Conservation (phyloP, 176 grass and related monocot species). For the Hyparrhenia diplandra region DNA sequence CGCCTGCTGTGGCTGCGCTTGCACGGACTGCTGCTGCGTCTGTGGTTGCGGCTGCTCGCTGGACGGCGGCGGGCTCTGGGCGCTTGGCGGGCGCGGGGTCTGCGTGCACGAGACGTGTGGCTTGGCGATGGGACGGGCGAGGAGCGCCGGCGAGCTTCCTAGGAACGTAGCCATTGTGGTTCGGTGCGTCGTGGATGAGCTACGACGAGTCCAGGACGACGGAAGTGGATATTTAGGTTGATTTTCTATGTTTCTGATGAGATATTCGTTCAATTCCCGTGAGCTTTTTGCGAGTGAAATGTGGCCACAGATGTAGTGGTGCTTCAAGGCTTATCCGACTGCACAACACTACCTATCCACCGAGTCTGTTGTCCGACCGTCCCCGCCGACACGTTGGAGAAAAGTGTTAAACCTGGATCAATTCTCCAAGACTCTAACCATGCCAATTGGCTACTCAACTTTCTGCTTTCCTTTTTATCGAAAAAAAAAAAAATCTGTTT, state of each 20-base stretch:
- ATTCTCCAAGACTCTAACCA: too few relatives aligned
- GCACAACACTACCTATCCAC: background rate
- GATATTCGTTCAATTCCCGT: background rate
- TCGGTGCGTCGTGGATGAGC: background rate
- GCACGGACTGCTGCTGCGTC: conserved; percentile 37
- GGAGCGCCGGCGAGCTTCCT: conserved; percentile 58
- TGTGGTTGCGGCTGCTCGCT: conserved; percentile 9
- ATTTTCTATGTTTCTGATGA: background rate
- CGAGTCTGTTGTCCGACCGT: too few relatives aligned
- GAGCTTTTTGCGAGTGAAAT: background rate
- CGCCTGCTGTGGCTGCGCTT: conserved; percentile 20
- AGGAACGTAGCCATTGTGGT: conserved; percentile 69
- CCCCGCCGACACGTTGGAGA: too few relatives aligned
- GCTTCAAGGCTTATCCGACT: background rate
- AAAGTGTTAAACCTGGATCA: too few relatives aligned
- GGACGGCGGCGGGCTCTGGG: conserved; percentile 34
- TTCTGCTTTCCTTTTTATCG: background rate
- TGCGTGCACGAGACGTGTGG: conserved; percentile 71
- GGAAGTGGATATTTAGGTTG: background rate
- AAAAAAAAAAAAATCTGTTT: too few relatives aligned
- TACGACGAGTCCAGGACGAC: background rate
- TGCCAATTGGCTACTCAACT: too few relatives aligned
- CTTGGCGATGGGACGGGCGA: conserved; percentile 44
- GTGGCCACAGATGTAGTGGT: background rate
- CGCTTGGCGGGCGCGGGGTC: conserved; percentile 41